Conservation (phyloP, 192 early-diverging fungal species). For the Ambispora gerdemannii region DNA sequence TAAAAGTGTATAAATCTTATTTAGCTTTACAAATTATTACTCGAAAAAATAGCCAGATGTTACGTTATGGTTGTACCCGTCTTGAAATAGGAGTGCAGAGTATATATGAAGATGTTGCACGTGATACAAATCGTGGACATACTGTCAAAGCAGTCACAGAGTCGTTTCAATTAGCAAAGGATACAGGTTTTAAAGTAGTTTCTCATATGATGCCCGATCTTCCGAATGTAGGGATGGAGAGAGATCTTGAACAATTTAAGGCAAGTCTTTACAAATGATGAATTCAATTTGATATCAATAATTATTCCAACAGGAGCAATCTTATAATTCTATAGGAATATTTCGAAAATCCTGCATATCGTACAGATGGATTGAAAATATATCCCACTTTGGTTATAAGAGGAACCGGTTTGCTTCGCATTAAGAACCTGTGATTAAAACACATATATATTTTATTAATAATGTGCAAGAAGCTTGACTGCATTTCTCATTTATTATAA, state of each 20-base stretch:
- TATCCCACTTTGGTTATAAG: constrained; percentile 99
- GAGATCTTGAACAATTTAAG: constrained; percentile 98
- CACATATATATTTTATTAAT: no score
- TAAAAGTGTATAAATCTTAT: no score
- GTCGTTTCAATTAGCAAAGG: constrained; percentile 96
- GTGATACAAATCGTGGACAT: constrained; percentile 97
- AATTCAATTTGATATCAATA: not conserved
- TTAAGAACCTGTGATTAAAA: not conserved
- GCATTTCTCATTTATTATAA: not conserved
- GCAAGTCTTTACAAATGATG: constrained; percentile 1
- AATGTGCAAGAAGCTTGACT: no score
- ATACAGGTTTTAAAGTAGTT: constrained; percentile 98
- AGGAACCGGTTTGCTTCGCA: constrained; percentile 68
- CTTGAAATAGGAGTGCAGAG: constrained; percentile 98
- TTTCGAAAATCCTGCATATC: constrained; percentile 99
- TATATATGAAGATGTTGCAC: constrained; percentile 98
- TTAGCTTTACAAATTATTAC: no score
- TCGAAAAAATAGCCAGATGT: constrained; percentile 87
- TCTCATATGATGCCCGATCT: constrained; percentile 99
- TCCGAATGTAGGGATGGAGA: constrained; percentile 99
- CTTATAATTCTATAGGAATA: constrained; percentile 49
- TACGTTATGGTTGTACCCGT: constrained; percentile 97
- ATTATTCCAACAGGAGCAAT: not conserved
- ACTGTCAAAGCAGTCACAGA: constrained; percentile 98
- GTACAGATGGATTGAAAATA: constrained; percentile 95